These are phyloP conservation scores for Oropetium thomaeum DNA, from an alignment of 176 grass and related monocot species.

Conservation along the genomic window DNA sequence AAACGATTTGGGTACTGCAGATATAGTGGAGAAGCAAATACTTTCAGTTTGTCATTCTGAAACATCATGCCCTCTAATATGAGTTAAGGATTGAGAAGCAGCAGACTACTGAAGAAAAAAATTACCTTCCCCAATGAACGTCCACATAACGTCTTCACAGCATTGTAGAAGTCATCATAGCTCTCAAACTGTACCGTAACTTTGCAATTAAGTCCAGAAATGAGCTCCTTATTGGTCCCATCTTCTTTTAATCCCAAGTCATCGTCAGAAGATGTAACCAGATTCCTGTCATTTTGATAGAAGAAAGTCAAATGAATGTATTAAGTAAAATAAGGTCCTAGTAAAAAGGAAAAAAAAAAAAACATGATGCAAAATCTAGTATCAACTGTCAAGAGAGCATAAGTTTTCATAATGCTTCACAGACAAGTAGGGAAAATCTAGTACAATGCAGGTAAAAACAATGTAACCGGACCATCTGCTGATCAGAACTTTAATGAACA, in stretches of 20 bases:
- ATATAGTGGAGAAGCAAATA: conserved; percentile 13
- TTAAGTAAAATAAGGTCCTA: not conserved
- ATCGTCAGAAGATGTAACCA: conserved; percentile 68
- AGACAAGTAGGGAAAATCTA: not conserved
- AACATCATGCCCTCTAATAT: not conserved
- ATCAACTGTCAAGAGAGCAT: not conserved
- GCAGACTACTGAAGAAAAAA: conserved; percentile 13
- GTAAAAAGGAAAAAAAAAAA: not conserved
- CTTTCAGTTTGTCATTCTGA: not conserved
- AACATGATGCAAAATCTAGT: not conserved
- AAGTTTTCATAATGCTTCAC: not conserved
- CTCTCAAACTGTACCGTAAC: conserved; percentile 85
- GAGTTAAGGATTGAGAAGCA: not conserved
- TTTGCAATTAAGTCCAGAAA: conserved; percentile 93
- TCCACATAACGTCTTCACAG: conserved; percentile 80
- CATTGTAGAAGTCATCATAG: conserved; percentile 76
- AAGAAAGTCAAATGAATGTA: conserved; percentile 40
- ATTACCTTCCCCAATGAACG: conserved; percentile 78
- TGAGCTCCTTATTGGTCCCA: conserved; percentile 43
- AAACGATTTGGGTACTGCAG: not conserved
- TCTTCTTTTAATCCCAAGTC: conserved; percentile 43
- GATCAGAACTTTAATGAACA: not conserved
- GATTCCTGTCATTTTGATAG: conserved; percentile 53
- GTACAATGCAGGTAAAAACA: not conserved
- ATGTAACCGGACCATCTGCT: not conserved